Conservation (phyloP, 2,329 filamentous ascomycete species). For the Phialophora chinensis region DNA sequence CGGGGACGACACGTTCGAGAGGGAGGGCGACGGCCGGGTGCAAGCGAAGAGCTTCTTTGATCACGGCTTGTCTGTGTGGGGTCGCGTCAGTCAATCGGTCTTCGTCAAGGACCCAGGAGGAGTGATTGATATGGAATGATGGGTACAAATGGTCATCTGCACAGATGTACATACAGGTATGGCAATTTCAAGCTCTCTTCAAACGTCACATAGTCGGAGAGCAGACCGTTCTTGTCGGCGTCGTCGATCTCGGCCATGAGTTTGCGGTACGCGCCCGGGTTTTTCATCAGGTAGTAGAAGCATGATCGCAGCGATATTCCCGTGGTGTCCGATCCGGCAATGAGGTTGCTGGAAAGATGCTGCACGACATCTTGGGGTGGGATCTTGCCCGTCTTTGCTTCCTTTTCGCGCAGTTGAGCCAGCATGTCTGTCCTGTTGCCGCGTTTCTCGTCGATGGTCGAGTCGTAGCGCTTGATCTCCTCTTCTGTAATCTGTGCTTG, state of each 20-base stretch:
- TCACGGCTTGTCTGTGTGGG: conserved; percentile 40
- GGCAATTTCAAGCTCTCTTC: conserved; percentile 26
- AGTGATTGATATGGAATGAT: too few species aligned
- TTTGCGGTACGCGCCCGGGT: conserved; percentile 46
- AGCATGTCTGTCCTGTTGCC: conserved; percentile 24
- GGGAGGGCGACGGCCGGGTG: conserved; percentile 44
- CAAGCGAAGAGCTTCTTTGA: conserved; percentile 50
- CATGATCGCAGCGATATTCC: conserved; percentile 27
- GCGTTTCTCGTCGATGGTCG: conserved; percentile 12
- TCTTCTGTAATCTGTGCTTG: conserved; percentile 37
- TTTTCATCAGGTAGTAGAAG: conserved; percentile 56
- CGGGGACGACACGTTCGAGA: conserved; percentile 39
- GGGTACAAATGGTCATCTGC: too few species aligned
- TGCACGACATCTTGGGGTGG: conserved; percentile 22
- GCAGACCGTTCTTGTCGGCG: conserved; percentile 41
- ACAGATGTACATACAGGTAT: conserved; percentile 47
- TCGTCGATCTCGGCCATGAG: conserved; percentile 52
- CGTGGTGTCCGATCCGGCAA: conserved; percentile 32
- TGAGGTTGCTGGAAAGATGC: conserved; percentile 19
- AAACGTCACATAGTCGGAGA: conserved; percentile 23
- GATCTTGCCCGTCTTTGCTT: conserved; percentile 20
- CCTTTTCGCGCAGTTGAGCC: conserved; percentile 23
- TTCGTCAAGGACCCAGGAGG: too few species aligned
- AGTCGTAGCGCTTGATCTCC: conserved; percentile 19
- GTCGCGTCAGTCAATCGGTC: background rate